phyloP scores from a whole-genome alignment of 208 protist species.

The Acanthamoeba culbertsoni region DNA sequence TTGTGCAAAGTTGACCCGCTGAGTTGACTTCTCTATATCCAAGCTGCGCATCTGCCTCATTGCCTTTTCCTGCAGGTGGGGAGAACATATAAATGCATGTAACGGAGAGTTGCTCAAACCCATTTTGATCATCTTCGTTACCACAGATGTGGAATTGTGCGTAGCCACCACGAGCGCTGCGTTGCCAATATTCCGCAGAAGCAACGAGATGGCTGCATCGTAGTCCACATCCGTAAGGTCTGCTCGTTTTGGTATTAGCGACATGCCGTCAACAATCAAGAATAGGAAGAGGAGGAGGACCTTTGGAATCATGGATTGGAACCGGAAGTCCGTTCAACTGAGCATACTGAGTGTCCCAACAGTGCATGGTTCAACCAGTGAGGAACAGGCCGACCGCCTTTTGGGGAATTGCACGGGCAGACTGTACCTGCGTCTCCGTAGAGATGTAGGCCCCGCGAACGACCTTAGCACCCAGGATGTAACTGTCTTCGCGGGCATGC shows the following conservation, averaged over 20 bases:
- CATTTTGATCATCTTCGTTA: not conserved
- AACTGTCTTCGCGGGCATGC: not conserved
- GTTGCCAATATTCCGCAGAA: not conserved
- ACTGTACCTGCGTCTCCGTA: not conserved
- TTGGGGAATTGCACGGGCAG: no score
- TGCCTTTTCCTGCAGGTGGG: not conserved
- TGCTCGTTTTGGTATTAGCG: not conserved
- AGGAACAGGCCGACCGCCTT: not conserved
- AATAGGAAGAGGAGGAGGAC: not conserved
- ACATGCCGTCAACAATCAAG: not conserved
- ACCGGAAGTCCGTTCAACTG: not conserved
- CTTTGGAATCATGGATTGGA: not conserved
- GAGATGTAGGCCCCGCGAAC: conserved; percentile 27
- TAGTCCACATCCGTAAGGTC: not conserved
- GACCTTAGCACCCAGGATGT: conserved; percentile 13
- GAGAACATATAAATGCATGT: no score
- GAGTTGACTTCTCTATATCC: not conserved
- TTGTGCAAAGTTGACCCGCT: conserved; percentile 15
- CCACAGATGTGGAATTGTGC: not conserved
- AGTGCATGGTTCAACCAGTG: not conserved
- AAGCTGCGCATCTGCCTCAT: not conserved
- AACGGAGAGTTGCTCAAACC: no score
- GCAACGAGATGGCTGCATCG: not conserved
- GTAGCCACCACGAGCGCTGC: conserved; percentile 11
- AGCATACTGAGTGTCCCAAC: not conserved